Percentiles rank a stretch among this genome's conserved stretches.
These are phyloP conservation scores for Aspergillus neotritici DNA, from an alignment of 2,329 filamentous ascomycete species.

Conservation along the genomic window DNA sequence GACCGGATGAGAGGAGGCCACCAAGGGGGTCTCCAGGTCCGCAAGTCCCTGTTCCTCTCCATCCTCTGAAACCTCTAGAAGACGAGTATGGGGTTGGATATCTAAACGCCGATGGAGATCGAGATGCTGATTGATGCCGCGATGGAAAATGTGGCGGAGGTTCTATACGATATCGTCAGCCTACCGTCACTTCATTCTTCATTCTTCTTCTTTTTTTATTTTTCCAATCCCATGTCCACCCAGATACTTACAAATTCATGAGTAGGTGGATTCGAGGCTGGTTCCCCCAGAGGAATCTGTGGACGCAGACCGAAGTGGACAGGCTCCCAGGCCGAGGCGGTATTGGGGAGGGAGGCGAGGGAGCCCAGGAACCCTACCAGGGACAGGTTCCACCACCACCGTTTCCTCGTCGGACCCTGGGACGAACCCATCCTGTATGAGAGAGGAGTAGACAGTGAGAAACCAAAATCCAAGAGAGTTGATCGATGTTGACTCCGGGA, in stretches of 20 bases:
- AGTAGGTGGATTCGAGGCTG: conserved; percentile 15
- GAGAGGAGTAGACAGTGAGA: too few species aligned
- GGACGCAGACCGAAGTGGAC: conserved; percentile 28
- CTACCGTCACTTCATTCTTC: neutral
- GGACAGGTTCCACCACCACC: too few species aligned
- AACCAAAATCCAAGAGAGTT: too few species aligned
- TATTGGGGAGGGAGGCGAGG: conserved; percentile 15
- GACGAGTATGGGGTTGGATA: conserved; percentile 54
- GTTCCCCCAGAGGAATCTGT: conserved; percentile 25
- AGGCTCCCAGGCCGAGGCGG: conserved; percentile 18
- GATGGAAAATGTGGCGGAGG: conserved; percentile 86
- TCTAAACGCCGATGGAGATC: conserved; percentile 71
- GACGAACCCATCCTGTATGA: too few species aligned
- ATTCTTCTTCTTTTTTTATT: neutral
- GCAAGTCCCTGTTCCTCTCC: conserved; percentile 35
- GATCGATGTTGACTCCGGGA: too few species aligned
- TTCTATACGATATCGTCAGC: conserved; percentile 18
- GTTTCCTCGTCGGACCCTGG: too few species aligned
- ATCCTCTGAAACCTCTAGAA: conserved; percentile 43
- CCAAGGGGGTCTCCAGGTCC: conserved; percentile 49
- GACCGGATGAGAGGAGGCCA: conserved; percentile 58
- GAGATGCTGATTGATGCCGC: conserved; percentile 75
- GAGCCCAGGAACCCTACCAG: too few species aligned
- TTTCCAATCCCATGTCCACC: too few species aligned
- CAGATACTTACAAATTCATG: conserved; percentile 34